These are phyloP conservation scores for Fusarium miscanthi DNA, from an alignment of 2,329 filamentous ascomycete genomes.

Conservation along the genomic window DNA sequence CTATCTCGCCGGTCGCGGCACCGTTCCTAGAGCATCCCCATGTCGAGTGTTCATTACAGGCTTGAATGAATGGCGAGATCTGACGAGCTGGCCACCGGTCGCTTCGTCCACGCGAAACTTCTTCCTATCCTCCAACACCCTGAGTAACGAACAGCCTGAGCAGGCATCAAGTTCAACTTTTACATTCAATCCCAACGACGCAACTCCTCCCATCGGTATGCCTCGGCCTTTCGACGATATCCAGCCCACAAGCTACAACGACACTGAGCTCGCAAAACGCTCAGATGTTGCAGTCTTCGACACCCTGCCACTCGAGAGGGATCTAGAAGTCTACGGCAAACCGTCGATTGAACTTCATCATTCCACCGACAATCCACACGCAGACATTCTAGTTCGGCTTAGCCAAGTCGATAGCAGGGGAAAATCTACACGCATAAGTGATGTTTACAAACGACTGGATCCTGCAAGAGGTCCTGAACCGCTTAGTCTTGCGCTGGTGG, in stretches of 20 bases:
- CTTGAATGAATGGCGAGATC: neutral
- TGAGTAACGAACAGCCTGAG: rapidly evolving
- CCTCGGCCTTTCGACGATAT: neutral
- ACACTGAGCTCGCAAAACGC: neutral
- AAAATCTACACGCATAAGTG: neutral
- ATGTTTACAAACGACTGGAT: neutral
- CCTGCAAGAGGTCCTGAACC: neutral
- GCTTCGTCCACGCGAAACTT: rapidly evolving
- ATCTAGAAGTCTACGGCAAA: neutral
- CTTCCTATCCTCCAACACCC: neutral
- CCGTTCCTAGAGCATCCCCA: rapidly evolving
- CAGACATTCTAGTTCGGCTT: neutral
- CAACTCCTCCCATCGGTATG: neutral
- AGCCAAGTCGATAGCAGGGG: neutral
- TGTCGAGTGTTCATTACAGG: neutral
- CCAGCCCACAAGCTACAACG: neutral
- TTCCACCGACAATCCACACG: neutral
- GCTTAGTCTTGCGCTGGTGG: neutral
- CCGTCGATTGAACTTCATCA: neutral
- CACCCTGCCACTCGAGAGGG: rapidly evolving
- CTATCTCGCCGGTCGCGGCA: rapidly evolving
- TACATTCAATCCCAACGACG: neutral
- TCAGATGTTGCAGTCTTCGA: rapidly evolving
- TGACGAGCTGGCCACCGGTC: neutral
- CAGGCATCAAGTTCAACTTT: neutral